Evolutionary conservation across 257 asterid species (phyloP).

Genomic region (Jacaranda mimosifolia): DNA sequence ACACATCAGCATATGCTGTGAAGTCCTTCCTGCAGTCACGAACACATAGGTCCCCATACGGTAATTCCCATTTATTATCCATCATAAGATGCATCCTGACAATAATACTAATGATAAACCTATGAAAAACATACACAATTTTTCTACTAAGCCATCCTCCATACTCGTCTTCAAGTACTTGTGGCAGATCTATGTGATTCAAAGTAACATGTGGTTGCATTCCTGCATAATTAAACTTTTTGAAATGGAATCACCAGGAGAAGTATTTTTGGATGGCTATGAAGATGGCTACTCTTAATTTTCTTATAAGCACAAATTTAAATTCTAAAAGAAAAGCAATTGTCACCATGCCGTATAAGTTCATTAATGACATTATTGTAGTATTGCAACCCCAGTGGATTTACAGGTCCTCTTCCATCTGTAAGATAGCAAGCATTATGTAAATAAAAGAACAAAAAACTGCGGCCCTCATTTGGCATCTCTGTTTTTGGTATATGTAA

Average conservation of each 20-base stretch:
- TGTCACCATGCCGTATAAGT: conserved; percentile 47
- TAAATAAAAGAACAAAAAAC: background rate
- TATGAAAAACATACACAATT: conserved; percentile 49
- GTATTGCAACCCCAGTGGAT: conserved; percentile 54
- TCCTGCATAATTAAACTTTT: conserved; percentile 40
- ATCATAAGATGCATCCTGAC: too few relatives aligned
- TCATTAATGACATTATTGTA: conserved; percentile 52
- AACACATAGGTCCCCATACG: background rate
- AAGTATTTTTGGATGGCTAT: background rate
- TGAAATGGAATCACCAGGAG: background rate
- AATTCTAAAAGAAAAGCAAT: background rate
- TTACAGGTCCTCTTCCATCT: conserved; percentile 52
- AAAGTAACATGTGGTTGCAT: conserved; percentile 61
- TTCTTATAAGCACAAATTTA: background rate
- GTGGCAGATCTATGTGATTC: conserved; percentile 59
- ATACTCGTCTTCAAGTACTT: conserved; percentile 61
- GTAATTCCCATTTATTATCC: background rate
- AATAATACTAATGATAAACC: too few relatives aligned
- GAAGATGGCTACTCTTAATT: too few relatives aligned
- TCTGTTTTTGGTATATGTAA: background rate
- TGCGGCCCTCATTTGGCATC: background rate
- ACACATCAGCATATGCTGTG: conserved; percentile 55
- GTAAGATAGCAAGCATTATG: conserved; percentile 11
- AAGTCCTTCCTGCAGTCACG: conserved; percentile 61
- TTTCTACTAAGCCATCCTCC: conserved; percentile 63